phyloP scores from a whole-genome alignment of 176 grass and related monocot species.

The Aegilops bicornis region DNA sequence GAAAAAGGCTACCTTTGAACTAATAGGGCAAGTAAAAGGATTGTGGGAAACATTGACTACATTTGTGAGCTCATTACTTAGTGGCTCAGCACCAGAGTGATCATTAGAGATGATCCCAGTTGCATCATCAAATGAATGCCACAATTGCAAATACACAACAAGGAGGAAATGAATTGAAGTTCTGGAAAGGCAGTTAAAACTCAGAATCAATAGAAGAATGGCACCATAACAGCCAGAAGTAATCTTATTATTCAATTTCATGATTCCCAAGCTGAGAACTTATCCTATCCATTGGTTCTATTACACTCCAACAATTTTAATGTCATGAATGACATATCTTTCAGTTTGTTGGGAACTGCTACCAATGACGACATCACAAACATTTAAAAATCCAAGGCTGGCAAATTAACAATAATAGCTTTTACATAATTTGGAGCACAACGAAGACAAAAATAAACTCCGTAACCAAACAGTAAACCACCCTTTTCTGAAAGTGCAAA shows the following conservation, averaged over 20 bases:
- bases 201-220: not conserved
- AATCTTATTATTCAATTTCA: conserved; percentile 2
- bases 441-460: not conserved
- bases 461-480: not conserved
- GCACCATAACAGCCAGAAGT: not conserved
- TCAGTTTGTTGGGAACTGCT: conserved; percentile 10
- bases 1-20: conserved; percentile 41
- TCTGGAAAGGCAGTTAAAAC: conserved; percentile 16
- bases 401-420: not conserved
- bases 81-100: not conserved
- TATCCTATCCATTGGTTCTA: conserved; percentile 17
- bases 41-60: conserved; percentile 24
- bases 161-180: not conserved
- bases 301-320: conserved; percentile 31
- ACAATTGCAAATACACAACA: conserved; percentile 47
- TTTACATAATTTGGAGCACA: not conserved
- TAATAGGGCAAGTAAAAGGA: conserved; percentile 41
- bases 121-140: conserved; percentile 70
- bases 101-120: conserved; percentile 28
- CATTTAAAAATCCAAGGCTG: conserved; percentile 44
- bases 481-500: not conserved
- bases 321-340: conserved; percentile 26
- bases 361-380: conserved; percentile 34
- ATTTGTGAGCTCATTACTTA: conserved; percentile 30
- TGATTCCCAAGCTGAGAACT: conserved; percentile 39